Conservation (phyloP, 176 grass and related monocot genomes). For the Rhynchospora breviuscula region DNA sequence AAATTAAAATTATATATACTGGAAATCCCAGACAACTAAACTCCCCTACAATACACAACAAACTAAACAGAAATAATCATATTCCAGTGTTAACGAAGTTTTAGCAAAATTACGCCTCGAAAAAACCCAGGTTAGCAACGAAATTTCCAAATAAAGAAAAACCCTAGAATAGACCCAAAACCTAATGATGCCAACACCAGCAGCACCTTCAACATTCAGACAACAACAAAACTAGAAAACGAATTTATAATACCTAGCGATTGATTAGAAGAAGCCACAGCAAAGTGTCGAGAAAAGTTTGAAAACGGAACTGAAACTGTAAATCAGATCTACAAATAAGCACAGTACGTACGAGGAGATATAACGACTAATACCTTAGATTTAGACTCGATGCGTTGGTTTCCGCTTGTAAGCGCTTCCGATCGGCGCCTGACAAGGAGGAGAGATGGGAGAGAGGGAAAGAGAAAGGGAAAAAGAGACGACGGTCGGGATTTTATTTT, state of each 20-base stretch:
- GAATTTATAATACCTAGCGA: background rate
- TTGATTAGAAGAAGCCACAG: background rate
- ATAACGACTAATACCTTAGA: background rate
- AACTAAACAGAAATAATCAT: background rate
- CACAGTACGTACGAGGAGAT: background rate
- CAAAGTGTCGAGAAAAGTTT: background rate
- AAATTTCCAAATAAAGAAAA: background rate
- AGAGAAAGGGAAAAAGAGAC: background rate
- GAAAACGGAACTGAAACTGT: background rate
- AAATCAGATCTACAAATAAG: conserved; percentile 16
- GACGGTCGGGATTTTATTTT: conserved; percentile 15
- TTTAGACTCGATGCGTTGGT: background rate
- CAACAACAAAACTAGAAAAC: background rate
- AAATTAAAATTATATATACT: background rate
- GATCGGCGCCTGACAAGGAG: conserved; percentile 1
- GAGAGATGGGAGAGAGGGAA: background rate
- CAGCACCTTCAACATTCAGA: background rate
- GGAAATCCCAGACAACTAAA: no score
- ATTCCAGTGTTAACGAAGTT: background rate
- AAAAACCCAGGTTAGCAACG: background rate
- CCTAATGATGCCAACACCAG: conserved; percentile 5
- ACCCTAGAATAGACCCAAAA: conserved; percentile 23
- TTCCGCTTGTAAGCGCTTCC: background rate
- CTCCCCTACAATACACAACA: background rate
- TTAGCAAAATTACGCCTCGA: background rate